Evolutionary conservation across 2,329 filamentous ascomycete species (phyloP), one percentile per base, ranked within the genome.

Genomic region (Metarhizium robertsii): DNA sequence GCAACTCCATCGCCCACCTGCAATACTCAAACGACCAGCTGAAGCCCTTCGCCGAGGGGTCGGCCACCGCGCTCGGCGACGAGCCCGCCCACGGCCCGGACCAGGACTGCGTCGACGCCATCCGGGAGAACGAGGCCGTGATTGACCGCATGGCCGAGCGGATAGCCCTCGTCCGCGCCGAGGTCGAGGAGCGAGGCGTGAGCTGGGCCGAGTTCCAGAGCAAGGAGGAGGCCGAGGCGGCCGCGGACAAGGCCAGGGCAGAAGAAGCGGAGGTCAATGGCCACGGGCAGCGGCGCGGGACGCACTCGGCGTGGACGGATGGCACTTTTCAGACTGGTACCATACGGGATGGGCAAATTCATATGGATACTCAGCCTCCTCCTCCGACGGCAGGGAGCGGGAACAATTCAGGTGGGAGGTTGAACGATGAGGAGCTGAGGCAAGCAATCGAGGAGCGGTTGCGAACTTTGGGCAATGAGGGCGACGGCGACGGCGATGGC

Each of bases 11-110:
- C 66, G 78, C 80, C 29, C 87, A 92, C 69, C 83, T 92, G 30
- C 80, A 85, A 64, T 84, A 84, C 68, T 88, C 84, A 60, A 92
- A 91, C 72, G 79, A 80, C 60, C 83, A 91, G 68, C 83, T 91
- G 57, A 75, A 79, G 55, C 86, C 86, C 38, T 90, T 82, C 62
- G 85, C 86, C 55, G 77, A 83, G 14, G 78, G 77, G 32, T 64
- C 66, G 25, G 68, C 67, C 2, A 64, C 70, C 0, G 65, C 72
- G n/a, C 18, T 63, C 18, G 61, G 65, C 46, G 45, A 50, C n/a
- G 43, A 50, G 5, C 59, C 43, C 4, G n/a, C 51, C 32, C 54
- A 58, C 3, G 60, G 57, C 16, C 70, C 84, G 16, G 88, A 92
- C 65, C 75, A 76, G 59, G 87, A 88, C 67, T 92, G 88, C 73